Conservation (phyloP, 2,329 filamentous ascomycete genomes). For the Trichoderma lentiforme region DNA sequence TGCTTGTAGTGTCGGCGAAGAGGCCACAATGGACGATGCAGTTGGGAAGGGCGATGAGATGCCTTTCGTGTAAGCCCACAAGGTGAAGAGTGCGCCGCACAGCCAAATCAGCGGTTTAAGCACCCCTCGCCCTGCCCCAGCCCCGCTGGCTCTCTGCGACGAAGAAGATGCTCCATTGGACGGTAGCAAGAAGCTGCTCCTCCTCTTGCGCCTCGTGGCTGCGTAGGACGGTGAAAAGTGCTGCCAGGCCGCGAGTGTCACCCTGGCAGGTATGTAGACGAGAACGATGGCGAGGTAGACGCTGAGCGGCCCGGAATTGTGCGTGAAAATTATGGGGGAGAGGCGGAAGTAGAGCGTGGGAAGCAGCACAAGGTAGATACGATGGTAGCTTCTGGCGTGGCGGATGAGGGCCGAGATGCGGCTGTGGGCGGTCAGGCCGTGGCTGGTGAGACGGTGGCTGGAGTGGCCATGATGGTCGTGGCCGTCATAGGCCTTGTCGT, state of each 20-base stretch:
- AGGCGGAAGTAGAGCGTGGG: constrained; percentile 17
- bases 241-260: constrained; percentile 8
- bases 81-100: constrained; percentile 12
- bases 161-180: background rate
- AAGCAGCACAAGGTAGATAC: constrained; percentile 4
- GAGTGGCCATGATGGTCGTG: background rate
- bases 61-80: constrained; percentile 16
- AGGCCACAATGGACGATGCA: constrained; percentile 13
- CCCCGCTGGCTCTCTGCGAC: background rate
- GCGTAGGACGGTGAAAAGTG: constrained; percentile 1
- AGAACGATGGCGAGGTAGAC: constrained; percentile 18
- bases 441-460: background rate
- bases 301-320: constrained; percentile 17
- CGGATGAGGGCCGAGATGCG: background rate
- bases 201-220: constrained; percentile 12
- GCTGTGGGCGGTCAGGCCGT: background rate
- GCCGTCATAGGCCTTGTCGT: background rate
- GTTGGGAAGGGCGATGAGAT: constrained; percentile 17
- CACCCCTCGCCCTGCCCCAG: background rate
- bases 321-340: constrained; percentile 16
- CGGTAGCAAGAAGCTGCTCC: constrained; percentile 2
- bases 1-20: constrained; percentile 13
- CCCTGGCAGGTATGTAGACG: constrained; percentile 14
- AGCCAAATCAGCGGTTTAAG: constrained; percentile 1
- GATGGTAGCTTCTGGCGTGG: constrained; percentile 6